Evolutionary conservation across 2,329 filamentous ascomycete species (phyloP).

Genomic region (Chrysoporthe deuterocubensis): DNA sequence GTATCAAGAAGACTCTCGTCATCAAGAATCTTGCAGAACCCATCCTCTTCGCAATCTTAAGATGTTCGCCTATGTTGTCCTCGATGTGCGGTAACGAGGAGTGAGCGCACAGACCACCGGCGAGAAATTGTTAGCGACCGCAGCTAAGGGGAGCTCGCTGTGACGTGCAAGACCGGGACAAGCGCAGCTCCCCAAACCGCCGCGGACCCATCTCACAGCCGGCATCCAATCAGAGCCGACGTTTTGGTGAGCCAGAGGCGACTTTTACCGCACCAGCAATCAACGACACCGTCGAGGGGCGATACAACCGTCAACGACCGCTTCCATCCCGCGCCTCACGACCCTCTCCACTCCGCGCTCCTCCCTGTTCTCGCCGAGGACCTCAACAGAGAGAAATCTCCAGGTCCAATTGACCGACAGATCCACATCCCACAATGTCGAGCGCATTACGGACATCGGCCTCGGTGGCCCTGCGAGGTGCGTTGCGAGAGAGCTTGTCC

Average conservation of each 20-base stretch:
- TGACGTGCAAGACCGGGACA: constrained; percentile 22
- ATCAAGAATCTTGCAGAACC: not conserved
- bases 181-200: not conserved
- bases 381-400: not conserved
- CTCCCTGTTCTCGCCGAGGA: not conserved
- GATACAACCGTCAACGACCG: not conserved
- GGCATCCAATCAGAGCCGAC: constrained; percentile 23
- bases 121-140: constrained; percentile 15
- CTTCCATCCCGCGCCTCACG: not conserved
- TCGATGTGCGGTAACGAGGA: not conserved
- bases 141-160: not conserved
- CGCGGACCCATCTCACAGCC: not conserved
- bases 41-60: not conserved
- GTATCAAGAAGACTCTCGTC: too few relatives aligned
- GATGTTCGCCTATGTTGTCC: not conserved
- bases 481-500: constrained; percentile 31
- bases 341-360: constrained; percentile 10
- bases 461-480: constrained; percentile 58
- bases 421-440: constrained; percentile 45
- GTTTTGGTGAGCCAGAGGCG: constrained; percentile 27
- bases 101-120: not conserved
- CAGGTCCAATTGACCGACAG: not conserved
- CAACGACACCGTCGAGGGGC: constrained; percentile 5
- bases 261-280: constrained; percentile 22
- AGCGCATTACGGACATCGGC: constrained; percentile 54